Percentiles rank a stretch among this genome's conserved stretches.
These are phyloP conservation scores for Colletotrichum cuscutae DNA, from an alignment of 2,329 filamentous ascomycete species.

Conservation along the genomic window DNA sequence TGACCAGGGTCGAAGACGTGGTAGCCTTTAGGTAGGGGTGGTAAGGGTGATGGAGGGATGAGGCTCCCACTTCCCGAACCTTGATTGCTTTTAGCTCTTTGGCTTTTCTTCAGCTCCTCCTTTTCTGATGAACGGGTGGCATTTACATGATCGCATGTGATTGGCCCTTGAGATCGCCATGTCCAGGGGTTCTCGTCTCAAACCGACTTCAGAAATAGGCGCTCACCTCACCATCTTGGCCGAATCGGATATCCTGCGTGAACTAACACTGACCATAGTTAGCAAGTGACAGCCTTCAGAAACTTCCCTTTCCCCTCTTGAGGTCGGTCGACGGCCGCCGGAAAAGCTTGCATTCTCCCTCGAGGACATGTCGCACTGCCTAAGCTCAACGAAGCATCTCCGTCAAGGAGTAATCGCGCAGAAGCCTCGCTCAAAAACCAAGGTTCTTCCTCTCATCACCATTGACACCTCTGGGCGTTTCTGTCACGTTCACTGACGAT, in stretches of 20 bases:
- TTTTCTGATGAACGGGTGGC: background rate
- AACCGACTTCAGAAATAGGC: background rate
- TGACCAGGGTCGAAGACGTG: background rate
- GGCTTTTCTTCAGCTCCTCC: background rate
- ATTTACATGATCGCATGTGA: background rate
- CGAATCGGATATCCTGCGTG: background rate
- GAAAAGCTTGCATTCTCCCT: background rate
- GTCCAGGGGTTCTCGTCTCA: background rate
- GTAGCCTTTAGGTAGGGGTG: background rate
- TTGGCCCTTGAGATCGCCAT: background rate
- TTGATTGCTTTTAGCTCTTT: conserved; percentile 27
- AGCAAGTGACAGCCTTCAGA: background rate
- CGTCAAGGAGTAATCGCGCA: too few species aligned
- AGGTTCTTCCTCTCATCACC: background rate
- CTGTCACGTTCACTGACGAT: conserved; percentile 2
- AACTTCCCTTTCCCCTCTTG: background rate
- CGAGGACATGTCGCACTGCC: background rate
- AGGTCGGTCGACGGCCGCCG: background rate
- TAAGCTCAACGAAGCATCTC: background rate
- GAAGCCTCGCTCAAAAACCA: background rate
- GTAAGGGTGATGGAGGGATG: background rate
- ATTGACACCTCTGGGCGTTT: background rate
- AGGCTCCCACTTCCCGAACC: conserved; percentile 28
- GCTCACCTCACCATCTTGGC: background rate
- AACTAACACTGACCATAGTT: background rate